Evolutionary conservation across 2,329 filamentous ascomycete species (phyloP).

Genomic region (Pleoardoris graminearum): DNA sequence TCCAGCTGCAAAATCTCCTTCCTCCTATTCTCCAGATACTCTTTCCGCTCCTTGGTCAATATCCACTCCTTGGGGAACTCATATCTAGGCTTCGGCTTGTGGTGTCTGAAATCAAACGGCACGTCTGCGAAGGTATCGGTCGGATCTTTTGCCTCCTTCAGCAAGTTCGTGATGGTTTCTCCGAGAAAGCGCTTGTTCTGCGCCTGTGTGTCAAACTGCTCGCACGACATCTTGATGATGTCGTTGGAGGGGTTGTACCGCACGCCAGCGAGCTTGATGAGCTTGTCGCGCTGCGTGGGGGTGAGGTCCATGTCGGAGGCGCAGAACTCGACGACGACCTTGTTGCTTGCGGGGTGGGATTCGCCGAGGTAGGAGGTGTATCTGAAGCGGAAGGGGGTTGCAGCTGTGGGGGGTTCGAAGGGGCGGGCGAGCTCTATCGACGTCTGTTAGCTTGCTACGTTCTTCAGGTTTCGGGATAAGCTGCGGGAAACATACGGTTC

Average conservation of each 20-base stretch:
- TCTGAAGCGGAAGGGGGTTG: constrained; percentile 83
- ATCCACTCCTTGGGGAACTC: constrained; percentile 83
- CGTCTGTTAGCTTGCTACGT: background rate
- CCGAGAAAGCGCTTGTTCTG: constrained; percentile 97
- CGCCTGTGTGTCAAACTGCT: constrained; percentile 82
- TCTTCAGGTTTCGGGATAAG: background rate
- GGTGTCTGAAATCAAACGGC: constrained; percentile 85
- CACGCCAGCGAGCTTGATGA: constrained; percentile 82
- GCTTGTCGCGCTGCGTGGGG: constrained; percentile 70
- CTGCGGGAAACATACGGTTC: constrained; percentile 65
- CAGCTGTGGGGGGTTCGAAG: constrained; percentile 69
- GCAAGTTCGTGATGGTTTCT: constrained; percentile 72
- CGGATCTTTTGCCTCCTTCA: constrained; percentile 73
- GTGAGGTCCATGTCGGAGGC: constrained; percentile 73
- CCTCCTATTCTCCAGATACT: constrained; percentile 66
- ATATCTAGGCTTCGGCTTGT: constrained; percentile 67
- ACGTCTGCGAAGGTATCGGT: constrained; percentile 85
- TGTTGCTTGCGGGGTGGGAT: constrained; percentile 84
- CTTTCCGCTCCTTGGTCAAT: constrained; percentile 70
- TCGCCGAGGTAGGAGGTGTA: constrained; percentile 98
- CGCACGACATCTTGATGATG: constrained; percentile 85
- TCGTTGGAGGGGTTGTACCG: constrained; percentile 86
- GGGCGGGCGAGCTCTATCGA: constrained; percentile 77
- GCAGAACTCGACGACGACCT: constrained; percentile 91
- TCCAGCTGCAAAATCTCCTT: constrained; percentile 59